phyloP scores from a whole-genome alignment of 176 grass and related monocot species.

The barley (Hordeum vulgare) region MorexV3_pseudomolecules_assembly NC_058520.1:563636158-563636657 shows the following conservation, averaged over 20 bases:
- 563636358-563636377: constrained; percentile 35
- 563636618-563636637: neutral
- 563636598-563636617: neutral
- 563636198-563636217: constrained; percentile 91
- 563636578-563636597: neutral
- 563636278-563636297: constrained; percentile 94
- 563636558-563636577: neutral
- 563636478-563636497: neutral
- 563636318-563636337: constrained; percentile 56
- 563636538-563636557: constrained; percentile 36
- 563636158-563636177: constrained; percentile 36
- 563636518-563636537: constrained; percentile 16
- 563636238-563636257: constrained; percentile 80
- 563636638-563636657: constrained; percentile 41
- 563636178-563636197: constrained; percentile 65
- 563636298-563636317: constrained; percentile 87
- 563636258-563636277: constrained; percentile 47
- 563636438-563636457: constrained; percentile 40
- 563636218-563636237: constrained; percentile 95
- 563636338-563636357: constrained; percentile 27
- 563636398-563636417: constrained; percentile 90
- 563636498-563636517: neutral
- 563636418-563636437: constrained; percentile 88
- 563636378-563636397: constrained; percentile 8
- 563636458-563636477: neutral